Evolutionary conservation across 129 eudicot species (phyloP).

Genomic region (Calendula officinalis): DNA sequence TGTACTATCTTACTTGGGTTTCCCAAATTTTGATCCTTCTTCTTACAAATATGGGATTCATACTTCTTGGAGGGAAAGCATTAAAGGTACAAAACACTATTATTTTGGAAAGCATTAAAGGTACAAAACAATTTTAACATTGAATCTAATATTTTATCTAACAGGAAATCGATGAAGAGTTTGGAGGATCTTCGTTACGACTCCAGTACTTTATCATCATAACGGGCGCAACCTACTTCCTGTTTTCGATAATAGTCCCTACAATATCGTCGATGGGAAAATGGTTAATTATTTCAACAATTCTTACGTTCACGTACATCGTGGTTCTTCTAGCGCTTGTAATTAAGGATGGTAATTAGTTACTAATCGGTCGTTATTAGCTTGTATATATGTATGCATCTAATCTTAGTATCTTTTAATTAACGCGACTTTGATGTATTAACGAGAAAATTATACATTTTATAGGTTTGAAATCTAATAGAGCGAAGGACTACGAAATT

Average conservation of each 20-base stretch:
- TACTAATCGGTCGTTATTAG: neutral
- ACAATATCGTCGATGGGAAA: conserved; percentile 56
- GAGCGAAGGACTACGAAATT: conserved; percentile 30
- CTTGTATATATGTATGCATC: neutral
- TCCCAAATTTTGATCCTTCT: conserved; percentile 36
- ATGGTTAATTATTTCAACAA: conserved; percentile 44
- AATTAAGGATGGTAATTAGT: conserved; percentile 44
- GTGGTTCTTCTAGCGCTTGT: conserved; percentile 34
- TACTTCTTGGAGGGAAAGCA: conserved; percentile 42
- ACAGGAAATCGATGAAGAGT: conserved; percentile 51
- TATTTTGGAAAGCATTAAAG: conserved; percentile 20
- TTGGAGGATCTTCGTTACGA: conserved; percentile 41
- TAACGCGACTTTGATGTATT: neutral
- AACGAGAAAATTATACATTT: neutral
- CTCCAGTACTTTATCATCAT: conserved; percentile 58
- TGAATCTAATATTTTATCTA: neutral
- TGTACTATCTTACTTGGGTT: conserved; percentile 38
- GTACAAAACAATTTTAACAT: conserved; percentile 6
- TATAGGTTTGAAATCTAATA: conserved; percentile 33
- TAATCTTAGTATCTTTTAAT: conserved; percentile 8
- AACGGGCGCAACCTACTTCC: conserved; percentile 50
- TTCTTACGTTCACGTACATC: conserved; percentile 50
- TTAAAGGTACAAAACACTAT: conserved; percentile 20
- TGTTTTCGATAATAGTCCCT: conserved; percentile 49
- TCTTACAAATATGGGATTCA: conserved; percentile 40